Conservation (phyloP, 2,329 filamentous ascomycete species). For the Xylaria arbuscula region DNA sequence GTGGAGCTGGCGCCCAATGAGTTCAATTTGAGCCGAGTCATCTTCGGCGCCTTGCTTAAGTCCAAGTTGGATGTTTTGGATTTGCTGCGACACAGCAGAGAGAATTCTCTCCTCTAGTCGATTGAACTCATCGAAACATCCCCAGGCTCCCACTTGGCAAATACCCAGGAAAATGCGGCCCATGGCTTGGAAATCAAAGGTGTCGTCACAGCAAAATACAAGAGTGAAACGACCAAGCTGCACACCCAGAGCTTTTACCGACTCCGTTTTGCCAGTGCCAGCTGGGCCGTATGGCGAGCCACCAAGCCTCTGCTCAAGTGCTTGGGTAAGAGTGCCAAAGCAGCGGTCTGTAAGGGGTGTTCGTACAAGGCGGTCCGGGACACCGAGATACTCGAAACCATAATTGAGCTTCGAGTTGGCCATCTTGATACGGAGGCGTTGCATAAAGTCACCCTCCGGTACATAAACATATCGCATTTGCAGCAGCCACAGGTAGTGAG, state of each 20-base stretch:
- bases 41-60: conserved; percentile 86
- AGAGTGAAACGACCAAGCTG: conserved; percentile 97
- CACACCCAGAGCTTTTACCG: conserved; percentile 95
- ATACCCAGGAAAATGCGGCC: conserved; percentile 99
- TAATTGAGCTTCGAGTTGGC: conserved; percentile 96
- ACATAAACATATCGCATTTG: conserved; percentile 97
- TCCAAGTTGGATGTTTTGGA: conserved; percentile 98
- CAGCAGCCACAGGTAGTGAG: conserved; percentile 91
- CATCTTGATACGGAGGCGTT: conserved; percentile 92
- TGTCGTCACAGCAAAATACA: conserved; percentile 99
- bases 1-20: conserved; percentile 88
- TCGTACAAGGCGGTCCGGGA: conserved; percentile 93
- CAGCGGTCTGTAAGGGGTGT: conserved; percentile 98
- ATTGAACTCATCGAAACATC: conserved; percentile 99
- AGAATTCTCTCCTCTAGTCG: conserved; percentile 97
- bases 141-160: conserved; percentile 98
- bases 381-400: conserved; percentile 97
- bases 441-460: conserved; percentile 80
- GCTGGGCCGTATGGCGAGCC: conserved; percentile 97
- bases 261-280: conserved; percentile 98
- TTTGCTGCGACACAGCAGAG: conserved; percentile 97
- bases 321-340: conserved; percentile 97
- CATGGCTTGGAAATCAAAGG: conserved; percentile 99
- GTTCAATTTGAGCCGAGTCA: conserved; percentile 87
- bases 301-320: conserved; percentile 91